Conservation (phyloP, 208 protist genomes). For the Lotmaria passim region DNA sequence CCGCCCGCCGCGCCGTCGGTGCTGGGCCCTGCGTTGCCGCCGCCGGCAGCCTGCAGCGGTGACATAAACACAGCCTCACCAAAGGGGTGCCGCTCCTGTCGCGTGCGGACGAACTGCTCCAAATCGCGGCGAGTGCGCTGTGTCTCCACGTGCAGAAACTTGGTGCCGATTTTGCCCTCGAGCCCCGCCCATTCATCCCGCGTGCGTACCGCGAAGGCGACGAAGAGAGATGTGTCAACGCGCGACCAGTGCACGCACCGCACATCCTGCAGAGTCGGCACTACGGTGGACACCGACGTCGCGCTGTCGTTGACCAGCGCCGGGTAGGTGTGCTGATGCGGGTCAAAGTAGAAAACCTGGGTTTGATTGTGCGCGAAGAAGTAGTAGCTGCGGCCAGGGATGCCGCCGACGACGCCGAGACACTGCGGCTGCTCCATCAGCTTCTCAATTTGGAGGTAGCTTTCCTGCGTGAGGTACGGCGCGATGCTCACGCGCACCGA, state of each 20-base stretch:
- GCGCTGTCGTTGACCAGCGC: constrained; percentile 34
- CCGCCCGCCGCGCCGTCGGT: background rate
- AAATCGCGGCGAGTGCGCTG: constrained; percentile 25
- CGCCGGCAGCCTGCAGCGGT: constrained; percentile 15
- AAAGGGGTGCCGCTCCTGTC: constrained; percentile 17
- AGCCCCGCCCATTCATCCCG: constrained; percentile 47
- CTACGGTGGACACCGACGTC: constrained; percentile 28
- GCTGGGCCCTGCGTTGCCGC: background rate
- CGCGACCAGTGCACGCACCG: constrained; percentile 58
- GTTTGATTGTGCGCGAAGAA: constrained; percentile 68
- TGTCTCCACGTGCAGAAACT: constrained; percentile 44
- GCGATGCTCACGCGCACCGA: constrained; percentile 53
- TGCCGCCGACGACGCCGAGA: constrained; percentile 74
- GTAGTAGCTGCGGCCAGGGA: constrained; percentile 72
- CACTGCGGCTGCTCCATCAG: constrained; percentile 61
- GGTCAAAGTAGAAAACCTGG: constrained; percentile 77
- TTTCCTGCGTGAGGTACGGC: constrained; percentile 51
- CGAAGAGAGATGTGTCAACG: constrained; percentile 72
- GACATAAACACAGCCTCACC: constrained; percentile 29
- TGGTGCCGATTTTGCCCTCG: constrained; percentile 31
- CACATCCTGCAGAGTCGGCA: constrained; percentile 42
- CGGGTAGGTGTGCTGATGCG: constrained; percentile 55
- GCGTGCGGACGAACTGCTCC: constrained; percentile 15
- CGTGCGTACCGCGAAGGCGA: constrained; percentile 61
- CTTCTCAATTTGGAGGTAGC: constrained; percentile 59